phyloP scores from a whole-genome alignment of 2,329 filamentous ascomycete species.

The Epichloe sp. region DNA sequence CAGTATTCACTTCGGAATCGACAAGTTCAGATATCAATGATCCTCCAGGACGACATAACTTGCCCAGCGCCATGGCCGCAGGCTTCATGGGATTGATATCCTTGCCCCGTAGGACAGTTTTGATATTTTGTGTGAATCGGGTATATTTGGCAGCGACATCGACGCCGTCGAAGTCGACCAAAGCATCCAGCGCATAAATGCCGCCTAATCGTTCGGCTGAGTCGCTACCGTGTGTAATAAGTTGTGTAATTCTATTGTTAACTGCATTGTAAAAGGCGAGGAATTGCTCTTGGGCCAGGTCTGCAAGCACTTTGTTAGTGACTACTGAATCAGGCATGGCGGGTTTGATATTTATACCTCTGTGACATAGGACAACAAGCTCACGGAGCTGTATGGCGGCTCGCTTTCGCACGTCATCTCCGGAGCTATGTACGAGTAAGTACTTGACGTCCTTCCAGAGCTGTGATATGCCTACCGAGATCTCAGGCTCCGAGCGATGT shows the following conservation, averaged over 20 bases:
- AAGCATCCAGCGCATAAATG: conserved; percentile 77
- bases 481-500: conserved; percentile 40
- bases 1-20: conserved; percentile 91
- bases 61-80: conserved; percentile 77
- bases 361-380: conserved; percentile 39
- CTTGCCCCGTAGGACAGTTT: conserved; percentile 76
- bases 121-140: conserved; percentile 81
- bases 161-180: conserved; percentile 93
- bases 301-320: conserved; percentile 24
- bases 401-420: conserved; percentile 39
- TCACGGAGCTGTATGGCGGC: conserved; percentile 41
- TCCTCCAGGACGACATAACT: conserved; percentile 82
- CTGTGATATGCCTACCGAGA: conserved; percentile 33
- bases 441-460: conserved; percentile 7
- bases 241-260: conserved; percentile 41
- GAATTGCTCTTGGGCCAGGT: conserved; percentile 73
- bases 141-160: conserved; percentile 90
- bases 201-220: conserved; percentile 82
- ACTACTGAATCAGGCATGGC: background rate
- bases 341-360: conserved; percentile 27
- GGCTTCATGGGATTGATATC: conserved; percentile 84
- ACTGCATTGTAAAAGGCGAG: conserved; percentile 41
- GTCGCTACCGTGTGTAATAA: conserved; percentile 78
- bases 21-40: conserved; percentile 91
- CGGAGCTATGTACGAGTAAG: conserved; percentile 11